Conservation (phyloP, 2,329 filamentous ascomycete genomes). For the Coniochaeta sp. region DNA sequence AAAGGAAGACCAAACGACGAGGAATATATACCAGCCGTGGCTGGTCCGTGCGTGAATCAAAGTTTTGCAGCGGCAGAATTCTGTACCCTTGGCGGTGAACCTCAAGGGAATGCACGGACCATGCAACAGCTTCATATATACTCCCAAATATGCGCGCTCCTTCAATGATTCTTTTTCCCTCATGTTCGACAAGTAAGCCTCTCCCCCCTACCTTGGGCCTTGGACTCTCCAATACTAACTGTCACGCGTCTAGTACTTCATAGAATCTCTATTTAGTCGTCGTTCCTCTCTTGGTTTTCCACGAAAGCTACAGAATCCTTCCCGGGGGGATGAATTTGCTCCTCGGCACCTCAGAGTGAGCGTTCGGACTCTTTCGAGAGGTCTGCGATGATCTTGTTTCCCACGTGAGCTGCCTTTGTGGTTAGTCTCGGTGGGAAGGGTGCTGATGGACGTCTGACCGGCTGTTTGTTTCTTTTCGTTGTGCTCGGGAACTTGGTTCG, state of each 20-base stretch:
- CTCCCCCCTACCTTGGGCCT: not conserved
- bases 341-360: not conserved
- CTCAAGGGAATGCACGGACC: too few relatives aligned
- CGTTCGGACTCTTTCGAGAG: not conserved
- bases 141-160: too few relatives aligned
- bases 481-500: not conserved
- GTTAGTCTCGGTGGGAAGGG: not conserved
- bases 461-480: not conserved
- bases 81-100: too few relatives aligned
- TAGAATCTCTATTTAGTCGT: slow-evolving; percentile 3
- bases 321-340: not conserved
- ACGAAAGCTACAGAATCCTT: not conserved
- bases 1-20: not conserved
- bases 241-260: not conserved
- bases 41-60: not conserved
- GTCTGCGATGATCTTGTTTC: not conserved
- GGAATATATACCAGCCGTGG: not conserved
- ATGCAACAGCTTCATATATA: too few relatives aligned
- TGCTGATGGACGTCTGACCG: not conserved
- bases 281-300: slow-evolving; percentile 2
- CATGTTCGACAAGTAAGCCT: not conserved
- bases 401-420: not conserved
- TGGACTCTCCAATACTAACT: not conserved
- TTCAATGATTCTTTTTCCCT: not conserved
- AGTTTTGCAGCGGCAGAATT: too few relatives aligned